Conservation (phyloP, 1,284 basidiomycete species). For the Cryptococcus sp. region DNA sequence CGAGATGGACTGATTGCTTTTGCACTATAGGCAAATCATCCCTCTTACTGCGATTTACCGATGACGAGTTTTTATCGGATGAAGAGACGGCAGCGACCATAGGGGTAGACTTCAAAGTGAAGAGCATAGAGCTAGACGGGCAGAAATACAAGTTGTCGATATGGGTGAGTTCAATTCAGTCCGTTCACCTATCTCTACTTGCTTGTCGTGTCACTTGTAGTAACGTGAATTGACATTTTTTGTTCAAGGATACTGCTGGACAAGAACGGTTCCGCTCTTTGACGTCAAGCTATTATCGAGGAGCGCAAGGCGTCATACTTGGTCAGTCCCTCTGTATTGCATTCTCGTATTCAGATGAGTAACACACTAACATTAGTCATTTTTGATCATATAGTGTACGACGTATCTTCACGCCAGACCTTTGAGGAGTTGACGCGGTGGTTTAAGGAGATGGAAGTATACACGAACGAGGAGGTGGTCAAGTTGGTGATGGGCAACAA, state of each 20-base stretch:
- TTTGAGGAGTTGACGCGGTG: constrained; percentile 91
- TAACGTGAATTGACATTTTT: not conserved
- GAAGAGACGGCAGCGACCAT: constrained; percentile 96
- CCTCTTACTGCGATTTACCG: constrained; percentile 87
- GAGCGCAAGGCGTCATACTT: constrained; percentile 68
- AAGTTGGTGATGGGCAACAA: constrained; percentile 96
- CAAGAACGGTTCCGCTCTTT: constrained; percentile 97
- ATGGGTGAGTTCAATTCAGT: constrained; percentile 52
- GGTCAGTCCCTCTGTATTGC: constrained; percentile 56
- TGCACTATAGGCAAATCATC: constrained; percentile 62
- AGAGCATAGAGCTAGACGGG: constrained; percentile 56
- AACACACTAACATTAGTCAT: not conserved
- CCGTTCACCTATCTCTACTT: not conserved
- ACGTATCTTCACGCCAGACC: constrained; percentile 84
- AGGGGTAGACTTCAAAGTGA: constrained; percentile 58
- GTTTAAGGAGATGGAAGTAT: constrained; percentile 93
- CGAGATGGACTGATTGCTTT: too few species aligned
- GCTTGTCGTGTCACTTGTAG: not conserved
- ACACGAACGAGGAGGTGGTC: constrained; percentile 82
- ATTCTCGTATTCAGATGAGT: not conserved
- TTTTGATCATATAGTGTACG: constrained; percentile 67
- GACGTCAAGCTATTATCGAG: constrained; percentile 93
- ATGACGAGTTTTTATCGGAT: constrained; percentile 89
- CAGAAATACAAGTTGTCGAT: constrained; percentile 60
- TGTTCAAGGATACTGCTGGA: constrained; percentile 83